These are phyloP conservation scores for Taxawa tesnikishii DNA, from an alignment of 2,329 filamentous ascomycete genomes.

Conservation along the genomic window DNA sequence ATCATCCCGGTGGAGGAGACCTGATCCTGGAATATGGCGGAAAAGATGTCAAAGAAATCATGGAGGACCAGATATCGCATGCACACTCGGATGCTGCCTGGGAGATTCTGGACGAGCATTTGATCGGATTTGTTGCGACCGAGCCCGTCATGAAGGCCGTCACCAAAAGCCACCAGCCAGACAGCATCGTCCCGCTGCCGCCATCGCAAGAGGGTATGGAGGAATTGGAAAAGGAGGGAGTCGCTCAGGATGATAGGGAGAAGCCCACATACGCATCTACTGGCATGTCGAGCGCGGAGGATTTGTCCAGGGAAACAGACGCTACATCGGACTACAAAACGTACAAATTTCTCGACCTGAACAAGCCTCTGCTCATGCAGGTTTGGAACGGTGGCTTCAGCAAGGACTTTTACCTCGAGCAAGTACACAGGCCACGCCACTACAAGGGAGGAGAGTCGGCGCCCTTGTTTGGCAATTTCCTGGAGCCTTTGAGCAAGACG, in stretches of 20 bases:
- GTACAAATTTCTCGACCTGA: slow-evolving; percentile 89
- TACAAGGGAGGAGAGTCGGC: slow-evolving; percentile 90
- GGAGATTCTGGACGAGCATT: slow-evolving; percentile 78
- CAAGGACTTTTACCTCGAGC: slow-evolving; percentile 94
- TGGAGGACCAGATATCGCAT: slow-evolving; percentile 75
- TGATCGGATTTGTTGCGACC: slow-evolving; percentile 66
- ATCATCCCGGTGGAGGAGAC: slow-evolving; percentile 83
- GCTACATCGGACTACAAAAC: slow-evolving; percentile 62
- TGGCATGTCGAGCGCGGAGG: slow-evolving; percentile 80
- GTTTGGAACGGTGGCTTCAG: slow-evolving; percentile 78
- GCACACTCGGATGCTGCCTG: slow-evolving; percentile 86
- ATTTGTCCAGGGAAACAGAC: slow-evolving; percentile 80
- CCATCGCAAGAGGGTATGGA: slow-evolving; percentile 34
- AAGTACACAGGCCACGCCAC: slow-evolving; percentile 89
- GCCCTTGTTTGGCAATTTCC: slow-evolving; percentile 90
- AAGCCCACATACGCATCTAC: slow-evolving; percentile 48
- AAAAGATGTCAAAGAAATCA: slow-evolving; percentile 69
- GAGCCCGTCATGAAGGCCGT: slow-evolving; percentile 42
- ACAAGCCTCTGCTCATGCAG: slow-evolving; percentile 72
- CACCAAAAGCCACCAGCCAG: slow-evolving; percentile 33
- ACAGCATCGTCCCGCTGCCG: slow-evolving; percentile 40
- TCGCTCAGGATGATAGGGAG: slow-evolving; percentile 17
- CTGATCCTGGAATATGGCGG: slow-evolving; percentile 83
- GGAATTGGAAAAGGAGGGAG: slow-evolving; percentile 35
- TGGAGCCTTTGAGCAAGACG: slow-evolving; percentile 94